Conservation (phyloP, 495 filamentous ascomycete species). For the Hypoxylon crocopeplum region DNA sequence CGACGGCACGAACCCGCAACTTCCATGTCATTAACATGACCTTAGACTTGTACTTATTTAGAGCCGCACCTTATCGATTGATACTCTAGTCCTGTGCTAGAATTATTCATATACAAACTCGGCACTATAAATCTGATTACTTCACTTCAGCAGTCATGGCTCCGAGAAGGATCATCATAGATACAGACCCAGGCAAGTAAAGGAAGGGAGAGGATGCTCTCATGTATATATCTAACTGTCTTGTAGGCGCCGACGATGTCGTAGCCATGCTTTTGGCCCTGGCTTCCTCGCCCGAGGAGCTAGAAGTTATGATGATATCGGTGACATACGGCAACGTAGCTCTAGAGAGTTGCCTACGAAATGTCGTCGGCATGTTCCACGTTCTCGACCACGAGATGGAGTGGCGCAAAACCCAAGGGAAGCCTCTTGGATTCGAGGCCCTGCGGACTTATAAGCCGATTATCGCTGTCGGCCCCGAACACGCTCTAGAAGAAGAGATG, state of each 20-base stretch:
- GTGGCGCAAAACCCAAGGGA: conserved; percentile 76
- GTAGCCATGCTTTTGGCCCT: conserved; percentile 84
- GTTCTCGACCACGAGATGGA: conserved; percentile 86
- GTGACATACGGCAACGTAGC: conserved; percentile 93
- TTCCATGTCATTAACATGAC: not conserved
- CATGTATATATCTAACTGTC: conserved; percentile 2
- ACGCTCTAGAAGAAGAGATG: conserved; percentile 82
- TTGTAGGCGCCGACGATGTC: conserved; percentile 86
- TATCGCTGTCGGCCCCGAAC: conserved; percentile 84
- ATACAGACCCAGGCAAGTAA: conserved; percentile 79
- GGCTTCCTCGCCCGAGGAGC: conserved; percentile 79
- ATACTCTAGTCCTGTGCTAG: not conserved
- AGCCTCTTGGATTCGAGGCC: conserved; percentile 69
- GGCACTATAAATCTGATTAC: not conserved
- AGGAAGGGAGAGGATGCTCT: not conserved
- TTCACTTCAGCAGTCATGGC: conserved; percentile 50
- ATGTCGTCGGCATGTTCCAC: conserved; percentile 91
- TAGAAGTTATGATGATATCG: conserved; percentile 88
- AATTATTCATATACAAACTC: not conserved
- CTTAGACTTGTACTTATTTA: not conserved
- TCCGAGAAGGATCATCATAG: conserved; percentile 84
- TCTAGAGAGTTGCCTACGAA: conserved; percentile 85
- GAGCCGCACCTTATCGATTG: conserved; percentile 9
- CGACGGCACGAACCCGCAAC: conserved; percentile 25
- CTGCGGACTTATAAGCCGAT: conserved; percentile 75